Evolutionary conservation across 2,329 filamentous ascomycete genomes (phyloP).

Genomic region (Cladosporium sp.): DNA sequence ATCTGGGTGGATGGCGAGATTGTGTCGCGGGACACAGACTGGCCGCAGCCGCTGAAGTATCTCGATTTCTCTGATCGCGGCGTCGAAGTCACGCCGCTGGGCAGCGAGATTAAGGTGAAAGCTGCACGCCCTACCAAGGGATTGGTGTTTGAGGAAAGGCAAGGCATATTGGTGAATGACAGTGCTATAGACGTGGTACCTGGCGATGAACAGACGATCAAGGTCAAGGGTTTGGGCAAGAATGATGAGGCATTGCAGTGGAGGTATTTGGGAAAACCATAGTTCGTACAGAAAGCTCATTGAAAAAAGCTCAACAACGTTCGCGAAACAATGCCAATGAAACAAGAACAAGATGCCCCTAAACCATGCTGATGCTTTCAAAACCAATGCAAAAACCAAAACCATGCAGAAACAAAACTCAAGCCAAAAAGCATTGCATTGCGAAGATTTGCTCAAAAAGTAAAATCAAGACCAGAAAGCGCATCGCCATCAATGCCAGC

Average conservation of each 20-base stretch:
- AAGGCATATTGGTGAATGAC: constrained; percentile 55
- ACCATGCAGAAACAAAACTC: neutral
- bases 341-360: neutral
- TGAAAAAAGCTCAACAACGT: neutral
- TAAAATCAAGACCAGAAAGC: neutral
- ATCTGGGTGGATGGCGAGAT: constrained; percentile 55
- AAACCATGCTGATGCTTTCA: neutral
- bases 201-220: constrained; percentile 56
- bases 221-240: constrained; percentile 43
- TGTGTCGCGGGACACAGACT: constrained; percentile 58
- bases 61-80: constrained; percentile 54
- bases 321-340: neutral
- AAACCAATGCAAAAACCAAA: neutral
- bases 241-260: constrained; percentile 44
- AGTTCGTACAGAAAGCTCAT: neutral
- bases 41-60: constrained; percentile 63
- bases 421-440: neutral
- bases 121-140: constrained; percentile 58
- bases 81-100: constrained; percentile 43
- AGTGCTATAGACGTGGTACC: constrained; percentile 60
- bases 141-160: constrained; percentile 60
- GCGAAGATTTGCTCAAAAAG: neutral
- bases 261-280: constrained; percentile 46
- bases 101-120: constrained; percentile 48
- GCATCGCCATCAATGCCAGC: neutral